A percentile compares a stretch with the other conserved stretches of the same genome.
Evolutionary conservation across 1,284 basidiomycete species (phyloP).

Genomic region (Papiliotrema nemorosa): DNA sequence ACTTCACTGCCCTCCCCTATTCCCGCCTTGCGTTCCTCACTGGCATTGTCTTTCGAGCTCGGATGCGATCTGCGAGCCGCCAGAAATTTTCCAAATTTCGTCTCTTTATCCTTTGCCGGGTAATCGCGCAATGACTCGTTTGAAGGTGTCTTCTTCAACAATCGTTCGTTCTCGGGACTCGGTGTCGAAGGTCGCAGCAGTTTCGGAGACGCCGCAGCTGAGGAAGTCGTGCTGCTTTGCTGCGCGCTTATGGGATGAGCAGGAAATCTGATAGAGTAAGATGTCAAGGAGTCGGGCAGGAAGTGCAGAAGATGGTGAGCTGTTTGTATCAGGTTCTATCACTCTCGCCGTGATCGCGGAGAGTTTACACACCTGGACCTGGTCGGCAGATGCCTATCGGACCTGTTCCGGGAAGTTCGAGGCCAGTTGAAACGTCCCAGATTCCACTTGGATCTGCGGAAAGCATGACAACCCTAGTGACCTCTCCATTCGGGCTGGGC

Average conservation of each 20-base stretch:
- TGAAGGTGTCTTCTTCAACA: slow-evolving; percentile 2
- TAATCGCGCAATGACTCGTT: slow-evolving; percentile 10
- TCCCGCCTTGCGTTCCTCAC: slow-evolving; percentile 10
- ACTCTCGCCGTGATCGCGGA: not conserved
- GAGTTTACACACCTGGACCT: slow-evolving; percentile 14
- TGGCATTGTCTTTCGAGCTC: slow-evolving; percentile 2
- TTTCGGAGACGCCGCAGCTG: not conserved
- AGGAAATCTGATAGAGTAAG: slow-evolving; percentile 35
- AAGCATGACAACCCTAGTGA: slow-evolving; percentile 38
- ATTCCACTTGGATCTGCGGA: not conserved
- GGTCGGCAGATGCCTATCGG: slow-evolving; percentile 24
- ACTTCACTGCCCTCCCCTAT: slow-evolving; percentile 38
- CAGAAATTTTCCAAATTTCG: slow-evolving; percentile 36
- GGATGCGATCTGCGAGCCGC: slow-evolving; percentile 17
- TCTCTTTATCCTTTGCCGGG: slow-evolving; percentile 18
- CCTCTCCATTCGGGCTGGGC: slow-evolving; percentile 40
- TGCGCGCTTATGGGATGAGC: not conserved
- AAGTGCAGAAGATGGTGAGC: slow-evolving; percentile 34
- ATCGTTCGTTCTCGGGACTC: not conserved
- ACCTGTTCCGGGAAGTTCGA: slow-evolving; percentile 42
- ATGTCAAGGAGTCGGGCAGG: slow-evolving; percentile 27
- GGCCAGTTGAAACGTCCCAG: slow-evolving; percentile 20
- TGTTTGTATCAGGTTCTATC: slow-evolving; percentile 2
- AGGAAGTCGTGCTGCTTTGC: slow-evolving; percentile 1
- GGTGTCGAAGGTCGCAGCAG: not conserved